These are phyloP conservation scores for Suhomyces xylopsoci DNA, from an alignment of 805 yeast species.

Conservation along the genomic window DNA sequence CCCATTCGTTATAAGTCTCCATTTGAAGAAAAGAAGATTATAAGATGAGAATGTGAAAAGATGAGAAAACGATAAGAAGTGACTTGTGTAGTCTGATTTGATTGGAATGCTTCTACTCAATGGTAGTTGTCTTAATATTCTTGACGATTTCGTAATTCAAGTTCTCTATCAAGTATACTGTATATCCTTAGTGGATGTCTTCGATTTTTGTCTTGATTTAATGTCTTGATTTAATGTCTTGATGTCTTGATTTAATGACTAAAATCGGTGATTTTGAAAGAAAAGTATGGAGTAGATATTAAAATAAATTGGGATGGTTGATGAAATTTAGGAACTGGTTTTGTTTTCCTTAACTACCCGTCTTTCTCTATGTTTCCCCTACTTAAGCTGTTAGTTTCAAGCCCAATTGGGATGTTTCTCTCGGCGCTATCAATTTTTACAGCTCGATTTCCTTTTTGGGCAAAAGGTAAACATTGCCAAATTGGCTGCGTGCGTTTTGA, in stretches of 20 bases:
- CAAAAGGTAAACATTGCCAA: slow-evolving; percentile 21
- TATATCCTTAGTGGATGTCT: background rate
- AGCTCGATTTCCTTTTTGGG: slow-evolving; percentile 18
- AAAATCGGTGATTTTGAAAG: background rate
- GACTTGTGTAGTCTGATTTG: too few species aligned
- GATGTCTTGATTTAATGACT: background rate
- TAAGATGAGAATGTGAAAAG: background rate
- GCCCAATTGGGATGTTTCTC: slow-evolving; percentile 2
- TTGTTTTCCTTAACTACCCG: background rate
- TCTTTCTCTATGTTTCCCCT: background rate
- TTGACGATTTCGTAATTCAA: too few species aligned
- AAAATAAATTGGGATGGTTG: background rate
- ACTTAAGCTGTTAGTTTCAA: slow-evolving; percentile 2
- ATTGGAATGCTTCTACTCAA: background rate
- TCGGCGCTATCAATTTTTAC: slow-evolving; percentile 1
- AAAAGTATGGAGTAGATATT: background rate
- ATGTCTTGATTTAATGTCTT: too few species aligned
- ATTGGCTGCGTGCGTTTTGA: slow-evolving; percentile 6
- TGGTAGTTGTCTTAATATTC: background rate
- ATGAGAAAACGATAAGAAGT: too few species aligned
- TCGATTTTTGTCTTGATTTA: background rate
- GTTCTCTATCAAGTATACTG: too few species aligned
- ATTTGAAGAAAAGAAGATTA: slow-evolving; percentile 5
- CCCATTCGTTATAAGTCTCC: slow-evolving; percentile 28
- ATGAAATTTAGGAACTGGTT: background rate